A percentile compares a stretch with the other conserved stretches of the same genome.
phyloP scores from a whole-genome alignment of 257 asterid species.

The Solanum dulcamara region DNA sequence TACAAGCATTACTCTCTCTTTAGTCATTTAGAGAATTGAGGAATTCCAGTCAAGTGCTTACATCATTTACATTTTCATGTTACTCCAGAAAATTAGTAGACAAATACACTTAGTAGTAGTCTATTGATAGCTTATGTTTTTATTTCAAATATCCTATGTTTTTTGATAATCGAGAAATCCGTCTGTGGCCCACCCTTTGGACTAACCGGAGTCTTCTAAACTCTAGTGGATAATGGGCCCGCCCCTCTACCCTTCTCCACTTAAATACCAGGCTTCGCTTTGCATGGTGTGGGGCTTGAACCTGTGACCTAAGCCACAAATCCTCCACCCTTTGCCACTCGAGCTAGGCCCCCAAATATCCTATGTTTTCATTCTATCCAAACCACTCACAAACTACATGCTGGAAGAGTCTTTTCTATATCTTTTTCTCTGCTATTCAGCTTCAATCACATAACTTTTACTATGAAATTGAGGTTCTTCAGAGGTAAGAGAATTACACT shows the following conservation, averaged over 20 bases:
- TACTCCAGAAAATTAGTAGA: background rate
- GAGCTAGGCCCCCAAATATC: no score
- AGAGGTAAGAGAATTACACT: background rate
- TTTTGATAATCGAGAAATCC: no score
- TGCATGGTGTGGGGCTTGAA: no score
- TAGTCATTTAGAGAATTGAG: background rate
- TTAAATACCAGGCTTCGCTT: no score
- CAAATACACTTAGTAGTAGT: background rate
- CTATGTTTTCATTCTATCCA: background rate
- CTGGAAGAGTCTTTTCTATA: background rate
- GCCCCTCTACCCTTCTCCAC: no score
- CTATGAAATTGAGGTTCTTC: background rate
- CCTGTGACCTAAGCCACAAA: no score
- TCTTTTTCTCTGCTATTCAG: background rate
- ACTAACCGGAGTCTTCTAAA: no score
- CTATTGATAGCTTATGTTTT: background rate
- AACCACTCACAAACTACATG: background rate
- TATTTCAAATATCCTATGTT: background rate
- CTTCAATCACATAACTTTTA: background rate
- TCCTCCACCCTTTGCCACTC: no score
- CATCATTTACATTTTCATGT: background rate
- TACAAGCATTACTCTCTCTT: background rate
- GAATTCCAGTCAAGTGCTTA: background rate
- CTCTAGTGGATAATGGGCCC: no score
- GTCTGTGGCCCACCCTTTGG: no score